Percentiles rank a stretch among this genome's conserved stretches.
These are phyloP conservation scores for Chaetomidium leptoderma DNA, from an alignment of 495 filamentous ascomycete genomes.

Conservation along the genomic window DNA sequence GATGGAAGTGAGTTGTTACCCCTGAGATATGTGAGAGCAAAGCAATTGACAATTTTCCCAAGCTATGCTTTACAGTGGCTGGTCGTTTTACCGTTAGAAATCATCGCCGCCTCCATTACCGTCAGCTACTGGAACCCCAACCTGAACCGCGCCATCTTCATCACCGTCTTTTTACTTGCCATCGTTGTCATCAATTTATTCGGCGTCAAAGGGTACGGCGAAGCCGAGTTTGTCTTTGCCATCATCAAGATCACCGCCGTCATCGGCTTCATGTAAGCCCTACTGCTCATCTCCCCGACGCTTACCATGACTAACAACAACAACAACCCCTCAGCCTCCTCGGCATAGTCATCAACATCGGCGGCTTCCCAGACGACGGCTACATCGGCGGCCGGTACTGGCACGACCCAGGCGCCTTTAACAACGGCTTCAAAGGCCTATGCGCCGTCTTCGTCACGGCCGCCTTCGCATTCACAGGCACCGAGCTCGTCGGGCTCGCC, in stretches of 20 bases:
- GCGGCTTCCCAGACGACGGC: conserved; percentile 66
- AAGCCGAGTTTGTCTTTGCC: conserved; percentile 86
- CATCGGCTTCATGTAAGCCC: conserved; percentile 76
- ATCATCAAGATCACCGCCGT: conserved; percentile 82
- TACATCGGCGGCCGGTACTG: conserved; percentile 87
- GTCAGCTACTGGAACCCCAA: conserved; percentile 74
- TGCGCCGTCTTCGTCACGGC: conserved; percentile 92
- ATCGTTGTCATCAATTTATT: conserved; percentile 82
- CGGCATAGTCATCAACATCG: conserved; percentile 72
- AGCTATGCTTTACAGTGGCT: conserved; percentile 94
- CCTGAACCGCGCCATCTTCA: conserved; percentile 71
- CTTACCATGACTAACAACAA: background rate
- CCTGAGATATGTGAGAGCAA: background rate
- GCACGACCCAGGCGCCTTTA: conserved; percentile 80
- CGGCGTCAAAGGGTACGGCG: conserved; percentile 82
- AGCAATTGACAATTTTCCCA: background rate
- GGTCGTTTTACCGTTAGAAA: conserved; percentile 79
- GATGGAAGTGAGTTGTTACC: conserved; percentile 77
- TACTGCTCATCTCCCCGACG: conserved; percentile 2
- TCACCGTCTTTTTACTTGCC: conserved; percentile 71
- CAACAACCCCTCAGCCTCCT: conserved; percentile 52
- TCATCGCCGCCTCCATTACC: conserved; percentile 85
- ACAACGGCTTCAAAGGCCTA: conserved; percentile 90
- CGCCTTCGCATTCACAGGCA: conserved; percentile 88
- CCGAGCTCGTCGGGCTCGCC: conserved; percentile 87